These are phyloP conservation scores for Schizochytrium sp. DNA, from an alignment of 108 stramenopile species.

Conservation along the genomic window DNA sequence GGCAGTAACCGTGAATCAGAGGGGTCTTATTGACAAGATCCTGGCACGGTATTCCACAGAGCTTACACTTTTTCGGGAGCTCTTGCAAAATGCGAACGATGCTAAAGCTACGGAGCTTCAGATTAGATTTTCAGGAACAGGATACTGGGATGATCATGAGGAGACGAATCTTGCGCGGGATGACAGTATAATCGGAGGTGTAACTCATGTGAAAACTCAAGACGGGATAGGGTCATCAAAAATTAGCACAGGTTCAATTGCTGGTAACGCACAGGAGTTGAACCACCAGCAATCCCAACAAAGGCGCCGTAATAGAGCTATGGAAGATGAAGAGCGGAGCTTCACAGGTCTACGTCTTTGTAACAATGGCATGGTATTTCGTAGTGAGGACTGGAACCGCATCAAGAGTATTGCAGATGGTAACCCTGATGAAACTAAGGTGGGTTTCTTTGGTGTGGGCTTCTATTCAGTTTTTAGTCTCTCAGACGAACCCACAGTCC, in stretches of 20 bases:
- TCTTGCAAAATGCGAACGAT: conserved; percentile 87
- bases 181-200: background rate
- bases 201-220: background rate
- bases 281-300: background rate
- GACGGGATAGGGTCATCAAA: background rate
- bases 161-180: background rate
- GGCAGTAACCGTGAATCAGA: conserved; percentile 85
- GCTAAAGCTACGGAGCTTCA: conserved; percentile 84
- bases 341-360: conserved; percentile 81
- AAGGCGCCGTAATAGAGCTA: background rate
- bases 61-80: conserved; percentile 84
- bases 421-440: conserved; percentile 82
- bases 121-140: conserved; percentile 80
- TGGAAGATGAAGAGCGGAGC: conserved; percentile 53
- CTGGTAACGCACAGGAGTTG: background rate
- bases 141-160: background rate
- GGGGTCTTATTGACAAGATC: conserved; percentile 88
- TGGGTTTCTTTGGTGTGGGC: conserved; percentile 87
- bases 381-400: conserved; percentile 84
- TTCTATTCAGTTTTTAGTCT: conserved; percentile 88
- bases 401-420: conserved; percentile 88
- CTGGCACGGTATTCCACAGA: conserved; percentile 85
- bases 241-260: conserved; percentile 5
- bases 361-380: conserved; percentile 85
- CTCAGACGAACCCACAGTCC: conserved; percentile 84